Evolutionary conservation across 2,329 filamentous ascomycete genomes (phyloP), one percentile per base, ranked within the genome.

Genomic region (Xylariaceae sp.): DNA sequence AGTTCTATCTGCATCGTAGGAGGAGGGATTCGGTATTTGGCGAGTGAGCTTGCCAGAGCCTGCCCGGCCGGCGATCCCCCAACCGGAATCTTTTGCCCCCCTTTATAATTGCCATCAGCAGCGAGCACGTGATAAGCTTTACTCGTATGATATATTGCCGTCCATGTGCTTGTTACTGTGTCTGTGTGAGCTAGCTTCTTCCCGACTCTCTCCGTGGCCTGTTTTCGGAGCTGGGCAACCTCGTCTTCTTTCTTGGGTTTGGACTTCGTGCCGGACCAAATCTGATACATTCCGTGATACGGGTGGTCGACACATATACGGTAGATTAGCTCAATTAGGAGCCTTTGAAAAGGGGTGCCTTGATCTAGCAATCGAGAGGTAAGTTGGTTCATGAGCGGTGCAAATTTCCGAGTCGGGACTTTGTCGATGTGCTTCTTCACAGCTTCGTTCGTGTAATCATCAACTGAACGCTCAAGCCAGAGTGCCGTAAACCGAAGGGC

Each of bases 261-360:
- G 49, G 81, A 84, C 63, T 85, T 88, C 42, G 83, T 85, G 19
- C 87, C 86, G 2, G 92, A 89, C 76, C 92, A 96, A 40, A 99
- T 89, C 63, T 97, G 92, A 68, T 99, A 95, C 85, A 97, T 92
- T 46, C 91, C 91, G 67, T 99, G 95, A 69, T 92, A 96, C 0
- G 94, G 95, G 71, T 99, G 94, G 53, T 99, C 91, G 10, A 81
- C 78, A 66, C 92, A 97, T 51, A 99, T 96, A 8, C 85, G 85
- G 65, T 85, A 83, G 3, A 97, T 85, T 16, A 99, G 74, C 1
- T 78, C 76, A 48, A 84, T 81, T 1, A 99, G 76, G 1, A 92
- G 77, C 39, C 76, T 78, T 65, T 99, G 94, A 65, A 99, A 99
- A 0, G 76, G 67, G 15, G 78, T 80, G 1, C 79, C 71, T 30